Base-by-base conservation (phyloP, 176 grass and related monocot species). In the Oryza meyeriana region DNA sequence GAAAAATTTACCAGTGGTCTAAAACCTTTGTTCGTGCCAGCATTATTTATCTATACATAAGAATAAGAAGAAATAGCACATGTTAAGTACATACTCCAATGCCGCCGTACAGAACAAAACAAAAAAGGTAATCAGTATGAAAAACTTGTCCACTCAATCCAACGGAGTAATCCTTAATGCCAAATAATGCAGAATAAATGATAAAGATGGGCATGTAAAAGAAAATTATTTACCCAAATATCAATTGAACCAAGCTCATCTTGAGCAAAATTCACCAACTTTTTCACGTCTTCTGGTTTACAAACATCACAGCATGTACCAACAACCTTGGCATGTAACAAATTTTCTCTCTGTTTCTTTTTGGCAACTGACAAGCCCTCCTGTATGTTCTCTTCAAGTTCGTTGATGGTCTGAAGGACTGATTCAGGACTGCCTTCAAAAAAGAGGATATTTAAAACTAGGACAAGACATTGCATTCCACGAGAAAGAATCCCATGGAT, bases 11-110 rank as follows among this genome's bases (percentile, higher is more conserved):
- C 72, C 3, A 99, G 73, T 27, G 97, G 93, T 81, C 97, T 88
- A 83, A 99, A 99, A 66, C 97, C 97, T 91, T 99, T 99, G 79
- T 99, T 99, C 74, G 83, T 92, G 57, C 97, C 97, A 90, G 97
- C 97, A 89, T 99, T 99, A 81, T 99, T 99, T 79, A 99, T 99
- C 97, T 99, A 87, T 40, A 74, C 28, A 93, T 41, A 90, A 52
- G 32, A 64, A 81, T 28, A 69, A 86, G 42, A 86, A 85, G 31
- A 86, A 71, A 31, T 8, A 31, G 18, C 57, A 36, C 64, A 69
- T 79, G 71, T 68, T 61, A 76, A 84, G 26, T 22, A 39, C 34
- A 40, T 66, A 14, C 41, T 55, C 62, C 32, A 22, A 69, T 63
- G 25, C 22, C 82, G 78, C 2, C n/a, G 64, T 45, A 48, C n/a